phyloP scores from a whole-genome alignment of 805 yeast species.

The Ogataea neopini region DNA sequence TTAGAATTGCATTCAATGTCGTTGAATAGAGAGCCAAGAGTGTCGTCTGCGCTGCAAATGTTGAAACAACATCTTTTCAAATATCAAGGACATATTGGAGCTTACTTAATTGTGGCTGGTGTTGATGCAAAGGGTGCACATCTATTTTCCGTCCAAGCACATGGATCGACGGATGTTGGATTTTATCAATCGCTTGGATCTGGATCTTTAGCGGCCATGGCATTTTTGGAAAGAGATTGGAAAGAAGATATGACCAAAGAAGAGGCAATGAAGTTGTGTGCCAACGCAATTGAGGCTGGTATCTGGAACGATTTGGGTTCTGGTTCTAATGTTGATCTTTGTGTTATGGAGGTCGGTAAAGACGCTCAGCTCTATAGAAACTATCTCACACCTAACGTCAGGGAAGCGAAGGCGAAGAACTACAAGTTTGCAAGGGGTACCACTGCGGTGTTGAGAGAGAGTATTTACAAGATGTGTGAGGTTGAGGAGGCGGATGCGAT shows the following conservation, averaged over 20 bases:
- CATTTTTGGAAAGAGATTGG: constrained; percentile 90
- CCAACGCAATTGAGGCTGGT: constrained; percentile 96
- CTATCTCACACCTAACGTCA: constrained; percentile 86
- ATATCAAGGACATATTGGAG: constrained; percentile 97
- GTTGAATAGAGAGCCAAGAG: constrained; percentile 86
- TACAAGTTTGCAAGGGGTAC: constrained; percentile 92
- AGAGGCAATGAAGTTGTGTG: constrained; percentile 87
- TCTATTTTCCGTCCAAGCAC: constrained; percentile 91
- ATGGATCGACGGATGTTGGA: constrained; percentile 97
- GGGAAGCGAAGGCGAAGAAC: constrained; percentile 77
- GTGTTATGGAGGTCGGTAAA: constrained; percentile 93
- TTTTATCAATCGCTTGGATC: constrained; percentile 91
- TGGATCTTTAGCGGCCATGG: constrained; percentile 98
- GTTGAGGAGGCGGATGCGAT: constrained; percentile 48
- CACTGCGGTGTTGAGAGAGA: constrained; percentile 78
- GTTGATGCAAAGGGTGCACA: constrained; percentile 96
- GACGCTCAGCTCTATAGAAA: constrained; percentile 85
- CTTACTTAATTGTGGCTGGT: constrained; percentile 97
- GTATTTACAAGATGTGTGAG: constrained; percentile 65
- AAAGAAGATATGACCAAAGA: constrained; percentile 73
- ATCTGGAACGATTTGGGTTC: constrained; percentile 99
- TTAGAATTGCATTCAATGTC: constrained; percentile 86
- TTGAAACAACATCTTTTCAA: constrained; percentile 94
- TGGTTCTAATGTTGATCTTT: constrained; percentile 95
- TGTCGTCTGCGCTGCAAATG: constrained; percentile 88